Base-by-base conservation (phyloP, 106 monocot genomes). In the Apostasia shenzhenica region DNA sequence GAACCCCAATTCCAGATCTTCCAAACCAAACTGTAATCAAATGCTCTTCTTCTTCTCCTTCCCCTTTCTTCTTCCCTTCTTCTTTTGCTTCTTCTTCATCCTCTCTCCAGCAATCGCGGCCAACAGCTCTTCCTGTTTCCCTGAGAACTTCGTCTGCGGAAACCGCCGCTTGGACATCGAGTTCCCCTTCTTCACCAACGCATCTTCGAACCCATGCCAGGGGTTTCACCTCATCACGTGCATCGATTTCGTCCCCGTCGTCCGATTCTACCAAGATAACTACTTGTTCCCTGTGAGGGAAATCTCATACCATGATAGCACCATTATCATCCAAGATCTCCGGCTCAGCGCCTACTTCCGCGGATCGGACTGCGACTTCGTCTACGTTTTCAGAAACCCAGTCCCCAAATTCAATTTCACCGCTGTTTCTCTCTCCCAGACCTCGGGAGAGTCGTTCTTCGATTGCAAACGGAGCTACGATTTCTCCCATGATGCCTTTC, bases 271-370 rank as follows among this genome's bases (percentile, higher is more conserved):
- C 3, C 13, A 14, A 3, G 13, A 57, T 3, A 14, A 14, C 4
- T 57, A 13, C 57, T 13, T 12, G 12, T 57, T 13, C 57, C 57
- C 57, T 5, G 7, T 57, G 57, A 13, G n/a, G 7, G 14, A 57
- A 3, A 57, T 57, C 7, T 57, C 57, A 3, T 57, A 57, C 57
- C 0, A 9, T 3, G n/a, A 14, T 5, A 57, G 1, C 13, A 13
- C 57, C 3, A 9, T 57, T 5, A 13, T 57, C 7, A 14, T 57
- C 57, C 57, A 57, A 3, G 57, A 57, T 13, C 57, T 57, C 57
- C 7, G 57, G n/a, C 57, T 57, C n/a, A 57, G 57, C n/a, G 4
- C 57, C 12, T 57, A 57, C n/a, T 57, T 57, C 57, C 57, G 57
- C n/a, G 57, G 8, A 14, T 57, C 57, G 57, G 57, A 57, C 57